Percentiles rank a stretch among this genome's conserved stretches.
Evolutionary conservation across 78 protist genomes (phyloP).

Genomic region (Mastigamoeba balamuthi): DNA sequence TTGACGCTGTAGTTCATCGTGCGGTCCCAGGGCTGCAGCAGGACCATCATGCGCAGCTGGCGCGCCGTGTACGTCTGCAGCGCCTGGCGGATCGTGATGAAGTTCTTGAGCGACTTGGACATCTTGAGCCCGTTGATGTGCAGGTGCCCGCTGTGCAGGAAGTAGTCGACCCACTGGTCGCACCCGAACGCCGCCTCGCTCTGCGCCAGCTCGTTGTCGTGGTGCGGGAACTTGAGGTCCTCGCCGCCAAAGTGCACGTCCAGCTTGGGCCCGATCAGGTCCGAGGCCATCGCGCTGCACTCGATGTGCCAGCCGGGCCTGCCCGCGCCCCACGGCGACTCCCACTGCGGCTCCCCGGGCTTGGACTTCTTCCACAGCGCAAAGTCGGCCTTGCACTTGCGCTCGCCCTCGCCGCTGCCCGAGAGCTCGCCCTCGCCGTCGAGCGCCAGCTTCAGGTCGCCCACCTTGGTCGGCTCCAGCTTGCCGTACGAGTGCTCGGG

Average conservation of each 20-base stretch:
- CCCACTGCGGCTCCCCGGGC: constrained; percentile 70
- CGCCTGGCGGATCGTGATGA: constrained; percentile 86
- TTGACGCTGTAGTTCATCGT: constrained; percentile 63
- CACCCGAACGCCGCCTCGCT: constrained; percentile 20
- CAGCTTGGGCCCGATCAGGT: constrained; percentile 43
- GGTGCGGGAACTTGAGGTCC: constrained; percentile 99
- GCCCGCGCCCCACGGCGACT: constrained; percentile 92
- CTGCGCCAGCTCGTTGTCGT: constrained; percentile 97
- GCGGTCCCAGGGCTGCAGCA: constrained; percentile 53
- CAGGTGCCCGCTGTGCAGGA: constrained; percentile 90
- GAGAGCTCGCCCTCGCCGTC: constrained; percentile 64
- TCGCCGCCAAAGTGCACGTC: constrained; percentile 91
- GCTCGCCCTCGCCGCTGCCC: constrained; percentile 10
- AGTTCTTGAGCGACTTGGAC: constrained; percentile 97
- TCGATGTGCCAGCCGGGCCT: constrained; percentile 99
- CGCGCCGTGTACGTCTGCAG: constrained; percentile 70
- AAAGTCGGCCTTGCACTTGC: constrained; percentile 49
- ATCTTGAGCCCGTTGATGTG: constrained; percentile 87
- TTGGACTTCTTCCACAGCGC: constrained; percentile 88
- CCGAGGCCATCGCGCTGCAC: constrained; percentile 94
- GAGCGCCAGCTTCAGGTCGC: constrained; percentile 22
- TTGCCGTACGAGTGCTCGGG: constrained; percentile 64
- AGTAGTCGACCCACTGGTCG: constrained; percentile 90
- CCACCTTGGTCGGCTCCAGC: constrained; percentile 57
- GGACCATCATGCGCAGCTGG: constrained; percentile 84